Percentiles rank a stretch among this genome's conserved stretches.
Evolutionary conservation across 345 rosid species (phyloP).

Genomic region (Salix udensis): DNA sequence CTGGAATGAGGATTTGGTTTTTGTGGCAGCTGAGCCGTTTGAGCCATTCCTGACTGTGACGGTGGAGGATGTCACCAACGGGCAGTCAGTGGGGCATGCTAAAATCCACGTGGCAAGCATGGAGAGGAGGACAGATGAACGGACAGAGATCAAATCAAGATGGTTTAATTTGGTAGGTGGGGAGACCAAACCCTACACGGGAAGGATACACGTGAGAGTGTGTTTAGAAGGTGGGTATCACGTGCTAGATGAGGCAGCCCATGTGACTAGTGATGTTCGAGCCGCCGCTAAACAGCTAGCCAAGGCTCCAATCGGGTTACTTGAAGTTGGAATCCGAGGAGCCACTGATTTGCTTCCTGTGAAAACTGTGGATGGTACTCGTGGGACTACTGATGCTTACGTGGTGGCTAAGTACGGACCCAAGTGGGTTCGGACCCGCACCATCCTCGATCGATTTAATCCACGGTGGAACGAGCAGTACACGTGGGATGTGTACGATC

Average conservation of each 20-base stretch:
- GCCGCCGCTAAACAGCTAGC: conserved; percentile 80
- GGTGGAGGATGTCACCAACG: conserved; percentile 56
- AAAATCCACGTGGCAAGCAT: conserved; percentile 67
- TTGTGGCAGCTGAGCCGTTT: conserved; percentile 91
- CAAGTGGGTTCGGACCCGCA: conserved; percentile 85
- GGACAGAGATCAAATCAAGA: conserved; percentile 51
- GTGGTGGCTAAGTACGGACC: conserved; percentile 91
- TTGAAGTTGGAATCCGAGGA: conserved; percentile 82
- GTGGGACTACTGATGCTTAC: conserved; percentile 84
- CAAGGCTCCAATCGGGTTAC: conserved; percentile 69
- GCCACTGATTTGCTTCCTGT: conserved; percentile 76
- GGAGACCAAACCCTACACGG: conserved; percentile 60
- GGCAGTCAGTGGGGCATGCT: conserved; percentile 55
- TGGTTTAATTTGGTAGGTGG: conserved; percentile 82
- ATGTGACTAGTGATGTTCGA: conserved; percentile 83
- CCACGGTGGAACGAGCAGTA: conserved; percentile 96
- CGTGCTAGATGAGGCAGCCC: conserved; percentile 92
- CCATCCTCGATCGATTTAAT: conserved; percentile 78
- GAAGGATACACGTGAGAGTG: conserved; percentile 69
- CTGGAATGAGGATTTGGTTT: conserved; percentile 90
- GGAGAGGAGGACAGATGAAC: conserved; percentile 63
- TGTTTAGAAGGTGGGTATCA: conserved; percentile 92
- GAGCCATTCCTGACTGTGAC: conserved; percentile 76
- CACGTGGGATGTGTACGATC: conserved; percentile 87
- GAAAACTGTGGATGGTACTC: conserved; percentile 79